Conservation (phyloP, 768 basidiomycete species). For the Collybia mongolica region DNA sequence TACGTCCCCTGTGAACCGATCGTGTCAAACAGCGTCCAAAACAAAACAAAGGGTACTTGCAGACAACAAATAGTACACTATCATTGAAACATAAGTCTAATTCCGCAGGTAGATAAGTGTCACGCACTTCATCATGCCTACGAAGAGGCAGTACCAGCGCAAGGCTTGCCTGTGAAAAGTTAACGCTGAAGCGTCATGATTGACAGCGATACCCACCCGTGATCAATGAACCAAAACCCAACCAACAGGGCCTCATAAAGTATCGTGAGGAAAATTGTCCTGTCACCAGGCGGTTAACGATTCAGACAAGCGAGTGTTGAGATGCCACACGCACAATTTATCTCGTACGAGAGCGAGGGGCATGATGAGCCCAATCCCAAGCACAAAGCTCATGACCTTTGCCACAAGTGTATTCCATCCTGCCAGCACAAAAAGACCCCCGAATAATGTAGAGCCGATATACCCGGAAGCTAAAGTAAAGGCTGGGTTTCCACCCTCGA, state of each 20-base stretch:
- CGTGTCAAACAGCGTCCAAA: background rate
- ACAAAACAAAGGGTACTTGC: slow-evolving; percentile 40
- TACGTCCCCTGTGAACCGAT: slow-evolving; percentile 69
- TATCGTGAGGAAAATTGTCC: slow-evolving; percentile 82
- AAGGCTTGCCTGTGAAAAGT: slow-evolving; percentile 59
- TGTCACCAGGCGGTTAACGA: slow-evolving; percentile 27
- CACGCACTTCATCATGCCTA: slow-evolving; percentile 83
- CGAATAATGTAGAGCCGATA: slow-evolving; percentile 77
- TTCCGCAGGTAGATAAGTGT: background rate
- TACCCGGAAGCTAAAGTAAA: slow-evolving; percentile 80
- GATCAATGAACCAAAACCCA: slow-evolving; percentile 95
- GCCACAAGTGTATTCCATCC: slow-evolving; percentile 89
- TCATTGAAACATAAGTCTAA: background rate
- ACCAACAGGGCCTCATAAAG: slow-evolving; percentile 84
- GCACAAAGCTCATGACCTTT: slow-evolving; percentile 89
- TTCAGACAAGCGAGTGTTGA: background rate
- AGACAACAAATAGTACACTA: slow-evolving; percentile 85
- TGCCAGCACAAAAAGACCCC: slow-evolving; percentile 79
- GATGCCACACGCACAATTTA: slow-evolving; percentile 65
- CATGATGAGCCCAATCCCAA: slow-evolving; percentile 83
- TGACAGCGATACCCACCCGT: slow-evolving; percentile 58
- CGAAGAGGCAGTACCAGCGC: slow-evolving; percentile 80
- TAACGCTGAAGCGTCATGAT: background rate
- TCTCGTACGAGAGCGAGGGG: slow-evolving; percentile 86
- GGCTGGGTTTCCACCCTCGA: slow-evolving; percentile 73